A percentile compares a stretch with the other conserved stretches of the same genome.
Conservation (phyloP, 2,329 filamentous ascomycete species). For the Verticillium nonalfalfae region DNA sequence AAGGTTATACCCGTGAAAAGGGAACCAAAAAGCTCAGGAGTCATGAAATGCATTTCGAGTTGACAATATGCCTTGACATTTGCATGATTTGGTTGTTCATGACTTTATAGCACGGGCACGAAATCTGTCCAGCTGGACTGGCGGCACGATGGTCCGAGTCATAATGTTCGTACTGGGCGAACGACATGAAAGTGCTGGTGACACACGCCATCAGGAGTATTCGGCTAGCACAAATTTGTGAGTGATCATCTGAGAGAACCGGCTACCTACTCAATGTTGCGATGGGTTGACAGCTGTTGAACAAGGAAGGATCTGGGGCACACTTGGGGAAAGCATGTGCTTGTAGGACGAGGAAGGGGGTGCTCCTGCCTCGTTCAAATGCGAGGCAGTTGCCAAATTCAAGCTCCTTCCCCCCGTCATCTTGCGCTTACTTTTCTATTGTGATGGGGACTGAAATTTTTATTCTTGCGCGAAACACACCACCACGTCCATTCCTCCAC, state of each 20-base stretch:
- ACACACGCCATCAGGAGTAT: no score
- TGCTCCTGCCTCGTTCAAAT: neutral
- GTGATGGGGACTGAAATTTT: neutral
- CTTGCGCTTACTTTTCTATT: neutral
- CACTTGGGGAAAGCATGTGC: neutral
- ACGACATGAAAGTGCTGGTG: no score
- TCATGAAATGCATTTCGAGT: slow-evolving; percentile 1
- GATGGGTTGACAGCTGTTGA: neutral
- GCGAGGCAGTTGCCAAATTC: neutral
- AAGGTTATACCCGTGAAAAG: neutral
- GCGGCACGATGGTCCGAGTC: no score
- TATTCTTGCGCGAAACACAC: neutral
- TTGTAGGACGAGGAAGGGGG: neutral
- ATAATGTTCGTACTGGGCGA: no score
- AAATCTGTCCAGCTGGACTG: no score
- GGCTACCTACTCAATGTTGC: no score
- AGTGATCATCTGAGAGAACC: no score
- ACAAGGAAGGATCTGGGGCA: neutral
- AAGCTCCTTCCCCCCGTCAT: neutral
- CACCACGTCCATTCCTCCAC: neutral
- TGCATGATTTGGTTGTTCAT: no score
- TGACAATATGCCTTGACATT: neutral
- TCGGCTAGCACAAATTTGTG: no score
- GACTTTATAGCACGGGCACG: no score
- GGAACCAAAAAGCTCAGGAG: neutral